Percentiles rank a stretch among this genome's conserved stretches.
Evolutionary conservation across 768 basidiomycete genomes (phyloP).

Genomic region (Nidula microcarpa): DNA sequence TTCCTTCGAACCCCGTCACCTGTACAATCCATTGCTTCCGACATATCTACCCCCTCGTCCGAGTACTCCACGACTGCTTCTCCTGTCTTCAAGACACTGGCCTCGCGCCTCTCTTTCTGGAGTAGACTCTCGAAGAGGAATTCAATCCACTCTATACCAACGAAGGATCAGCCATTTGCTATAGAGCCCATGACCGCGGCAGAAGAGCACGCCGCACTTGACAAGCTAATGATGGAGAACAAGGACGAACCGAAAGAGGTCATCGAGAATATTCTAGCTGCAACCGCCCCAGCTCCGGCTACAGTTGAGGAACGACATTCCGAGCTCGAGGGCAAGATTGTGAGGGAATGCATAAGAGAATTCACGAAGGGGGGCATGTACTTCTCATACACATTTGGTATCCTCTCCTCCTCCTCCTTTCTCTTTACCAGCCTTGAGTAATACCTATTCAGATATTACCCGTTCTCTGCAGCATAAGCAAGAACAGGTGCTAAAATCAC

Average conservation of each 20-base stretch:
- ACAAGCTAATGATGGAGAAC: conserved; percentile 41
- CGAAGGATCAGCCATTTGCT: conserved; percentile 1
- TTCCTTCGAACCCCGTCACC: conserved; percentile 24
- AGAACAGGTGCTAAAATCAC: conserved; percentile 54
- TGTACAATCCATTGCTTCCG: conserved; percentile 42
- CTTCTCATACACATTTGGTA: conserved; percentile 85
- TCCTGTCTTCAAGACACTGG: conserved; percentile 60
- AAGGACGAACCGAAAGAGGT: conserved; percentile 49
- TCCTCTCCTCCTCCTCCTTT: conserved; percentile 8
- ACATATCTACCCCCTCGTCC: conserved; percentile 53
- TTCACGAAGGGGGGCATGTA: conserved; percentile 87
- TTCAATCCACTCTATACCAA: conserved; percentile 3
- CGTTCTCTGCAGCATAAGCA: conserved; percentile 79
- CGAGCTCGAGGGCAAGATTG: conserved; percentile 80
- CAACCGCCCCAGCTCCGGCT: conserved; percentile 58
- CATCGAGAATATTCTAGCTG: conserved; percentile 53
- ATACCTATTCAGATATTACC: conserved; percentile 59
- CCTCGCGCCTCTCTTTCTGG: conserved; percentile 75
- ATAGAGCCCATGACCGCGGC: conserved; percentile 5
- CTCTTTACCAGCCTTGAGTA: background rate
- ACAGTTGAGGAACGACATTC: conserved; percentile 64
- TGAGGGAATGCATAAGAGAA: conserved; percentile 74
- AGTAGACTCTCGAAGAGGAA: conserved; percentile 51
- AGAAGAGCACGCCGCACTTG: conserved; percentile 32
- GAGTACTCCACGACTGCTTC: conserved; percentile 38